Percentiles rank a stretch among this genome's conserved stretches.
These are phyloP conservation scores for Odontarrhena argentea DNA, from an alignment of 345 rosid genomes.

Conservation along the genomic window DNA sequence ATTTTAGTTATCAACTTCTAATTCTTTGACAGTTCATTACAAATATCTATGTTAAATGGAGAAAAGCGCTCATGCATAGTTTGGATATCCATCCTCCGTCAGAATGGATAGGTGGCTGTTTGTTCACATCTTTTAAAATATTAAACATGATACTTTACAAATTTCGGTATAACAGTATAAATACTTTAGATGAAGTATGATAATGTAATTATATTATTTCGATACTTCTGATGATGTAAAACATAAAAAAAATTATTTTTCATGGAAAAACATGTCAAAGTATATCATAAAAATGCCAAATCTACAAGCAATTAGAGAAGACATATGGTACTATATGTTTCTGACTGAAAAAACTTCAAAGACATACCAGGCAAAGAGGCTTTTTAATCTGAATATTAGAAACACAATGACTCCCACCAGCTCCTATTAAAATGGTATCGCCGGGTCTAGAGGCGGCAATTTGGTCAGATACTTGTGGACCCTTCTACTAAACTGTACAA, in stretches of 20 bases:
- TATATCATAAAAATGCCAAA: conserved; percentile 17
- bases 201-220: not conserved
- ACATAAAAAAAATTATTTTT: not conserved
- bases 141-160: not conserved
- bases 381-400: conserved; percentile 84
- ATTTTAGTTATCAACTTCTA: not conserved
- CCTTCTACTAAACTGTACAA: not conserved
- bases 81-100: conserved; percentile 21
- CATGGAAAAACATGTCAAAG: conserved; percentile 4
- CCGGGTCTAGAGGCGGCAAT: conserved; percentile 68
- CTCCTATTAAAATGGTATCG: conserved; percentile 86
- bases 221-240: not conserved
- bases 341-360: conserved; percentile 1
- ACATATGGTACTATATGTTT: conserved; percentile 1
- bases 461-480: conserved; percentile 22
- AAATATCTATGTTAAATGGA: not conserved
- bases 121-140: conserved; percentile 1
- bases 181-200: conserved; percentile 6
- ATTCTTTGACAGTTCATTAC: not conserved
- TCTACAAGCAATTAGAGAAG: conserved; percentile 8
- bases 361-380: conserved; percentile 94
- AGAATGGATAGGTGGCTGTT: conserved; percentile 10
- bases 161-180: conserved; percentile 5
- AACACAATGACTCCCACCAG: conserved; percentile 77
- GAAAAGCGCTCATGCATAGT: conserved; percentile 1